phyloP scores from a whole-genome alignment of 129 eudicot genomes.

The Pseudognaphalium luteoalbum region DNA sequence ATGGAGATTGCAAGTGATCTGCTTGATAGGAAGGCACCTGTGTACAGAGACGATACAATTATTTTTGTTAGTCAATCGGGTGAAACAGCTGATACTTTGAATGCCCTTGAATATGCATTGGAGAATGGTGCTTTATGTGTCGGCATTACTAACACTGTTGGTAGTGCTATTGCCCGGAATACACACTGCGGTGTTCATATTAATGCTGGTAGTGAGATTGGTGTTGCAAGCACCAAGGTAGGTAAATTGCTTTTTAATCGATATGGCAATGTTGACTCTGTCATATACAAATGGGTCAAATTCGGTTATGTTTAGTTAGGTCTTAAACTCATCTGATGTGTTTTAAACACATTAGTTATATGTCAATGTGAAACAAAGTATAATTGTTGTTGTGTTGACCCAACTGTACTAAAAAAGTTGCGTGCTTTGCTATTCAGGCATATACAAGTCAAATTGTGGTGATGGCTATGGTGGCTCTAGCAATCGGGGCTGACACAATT shows the following conservation, averaged over 20 bases:
- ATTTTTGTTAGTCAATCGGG: constrained; percentile 99
- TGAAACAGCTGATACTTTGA: constrained; percentile 95
- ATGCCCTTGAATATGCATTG: constrained; percentile 88
- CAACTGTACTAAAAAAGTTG: background rate
- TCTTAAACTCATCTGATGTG: background rate
- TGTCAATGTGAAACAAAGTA: background rate
- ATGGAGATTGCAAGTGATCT: constrained; percentile 99
- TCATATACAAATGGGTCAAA: background rate
- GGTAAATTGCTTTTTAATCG: background rate
- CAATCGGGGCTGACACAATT: constrained; percentile 78
- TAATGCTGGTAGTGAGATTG: constrained; percentile 98
- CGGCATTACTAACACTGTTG: constrained; percentile 97
- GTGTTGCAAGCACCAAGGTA: constrained; percentile 99
- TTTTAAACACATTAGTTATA: background rate
- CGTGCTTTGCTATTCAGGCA: constrained; percentile 51
- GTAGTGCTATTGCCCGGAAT: constrained; percentile 92
- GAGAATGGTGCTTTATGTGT: constrained; percentile 97
- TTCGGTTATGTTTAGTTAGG: background rate
- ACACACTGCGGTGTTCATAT: constrained; percentile 97
- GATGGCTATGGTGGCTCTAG: constrained; percentile 98
- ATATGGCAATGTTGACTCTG: background rate
- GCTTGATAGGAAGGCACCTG: constrained; percentile 90
- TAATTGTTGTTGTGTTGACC: background rate
- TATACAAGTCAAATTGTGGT: constrained; percentile 98
- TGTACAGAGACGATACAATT: constrained; percentile 90